These are phyloP conservation scores for Penicillium robsamsonii DNA, from an alignment of 495 filamentous ascomycete species.

Conservation along the genomic window DNA sequence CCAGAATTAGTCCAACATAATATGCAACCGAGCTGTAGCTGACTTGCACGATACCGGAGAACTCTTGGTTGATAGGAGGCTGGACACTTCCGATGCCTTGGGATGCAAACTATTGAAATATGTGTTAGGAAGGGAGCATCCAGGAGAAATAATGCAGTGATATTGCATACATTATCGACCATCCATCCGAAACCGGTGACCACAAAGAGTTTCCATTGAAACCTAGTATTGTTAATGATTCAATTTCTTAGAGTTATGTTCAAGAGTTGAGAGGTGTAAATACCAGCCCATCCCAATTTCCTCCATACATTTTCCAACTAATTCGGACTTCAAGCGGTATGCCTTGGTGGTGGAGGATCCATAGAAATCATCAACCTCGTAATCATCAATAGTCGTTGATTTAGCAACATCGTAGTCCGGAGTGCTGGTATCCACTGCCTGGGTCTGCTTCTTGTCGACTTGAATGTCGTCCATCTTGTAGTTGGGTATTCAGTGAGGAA, in stretches of 20 bases:
- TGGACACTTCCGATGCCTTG: constrained; percentile 34
- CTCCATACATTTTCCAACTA: constrained; percentile 32
- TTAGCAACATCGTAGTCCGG: constrained; percentile 21
- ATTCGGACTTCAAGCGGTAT: constrained; percentile 36
- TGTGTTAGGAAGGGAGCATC: not conserved
- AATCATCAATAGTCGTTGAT: constrained; percentile 22
- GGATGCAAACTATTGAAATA: constrained; percentile 25
- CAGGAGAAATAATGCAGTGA: not conserved
- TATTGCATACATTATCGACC: constrained; percentile 31
- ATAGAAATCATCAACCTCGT: constrained; percentile 30
- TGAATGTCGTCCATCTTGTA: constrained; percentile 25
- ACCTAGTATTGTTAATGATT: constrained; percentile 15
- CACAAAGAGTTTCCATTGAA: constrained; percentile 36
- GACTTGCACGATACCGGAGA: constrained; percentile 26
- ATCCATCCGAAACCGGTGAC: constrained; percentile 38
- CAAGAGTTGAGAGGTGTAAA: not conserved
- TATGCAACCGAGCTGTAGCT: constrained; percentile 40
- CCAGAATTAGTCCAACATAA: constrained; percentile 36
- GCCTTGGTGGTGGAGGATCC: constrained; percentile 32
- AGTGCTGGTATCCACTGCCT: not conserved
- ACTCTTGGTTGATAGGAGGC: constrained; percentile 32
- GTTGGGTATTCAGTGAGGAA: not conserved
- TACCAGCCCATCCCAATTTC: constrained; percentile 38
- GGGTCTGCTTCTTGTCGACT: constrained; percentile 4
- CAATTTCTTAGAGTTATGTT: not conserved